phyloP scores from a whole-genome alignment of 169 alveolate genomes.

The Toxoplasma gondii region DNA sequence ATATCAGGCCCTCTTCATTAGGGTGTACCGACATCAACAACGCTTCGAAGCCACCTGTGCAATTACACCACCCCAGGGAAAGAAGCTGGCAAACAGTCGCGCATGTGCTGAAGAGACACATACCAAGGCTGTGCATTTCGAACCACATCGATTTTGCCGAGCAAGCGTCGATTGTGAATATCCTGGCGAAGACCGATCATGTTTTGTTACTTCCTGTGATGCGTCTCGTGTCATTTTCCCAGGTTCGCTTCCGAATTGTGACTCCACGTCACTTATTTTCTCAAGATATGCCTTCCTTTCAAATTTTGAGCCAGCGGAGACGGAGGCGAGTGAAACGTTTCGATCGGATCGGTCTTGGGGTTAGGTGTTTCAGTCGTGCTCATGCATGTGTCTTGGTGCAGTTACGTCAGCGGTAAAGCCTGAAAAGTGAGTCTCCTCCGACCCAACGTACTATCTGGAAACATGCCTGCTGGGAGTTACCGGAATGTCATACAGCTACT shows the following conservation, averaged over 20 bases:
- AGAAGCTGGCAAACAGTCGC: background rate
- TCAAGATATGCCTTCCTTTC: no score
- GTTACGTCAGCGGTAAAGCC: no score
- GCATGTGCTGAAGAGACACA: background rate
- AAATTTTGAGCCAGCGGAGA: no score
- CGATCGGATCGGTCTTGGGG: no score
- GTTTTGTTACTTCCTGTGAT: background rate
- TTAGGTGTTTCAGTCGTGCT: no score
- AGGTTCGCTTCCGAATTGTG: no score
- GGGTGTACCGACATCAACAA: background rate
- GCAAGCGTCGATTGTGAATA: background rate
- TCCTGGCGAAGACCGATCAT: background rate
- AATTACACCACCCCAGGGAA: background rate
- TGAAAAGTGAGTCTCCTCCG: no score
- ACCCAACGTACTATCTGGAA: background rate
- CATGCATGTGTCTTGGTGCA: no score
- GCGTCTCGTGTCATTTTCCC: background rate
- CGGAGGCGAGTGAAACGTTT: no score
- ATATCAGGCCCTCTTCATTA: constrained; percentile 21
- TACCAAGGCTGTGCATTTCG: background rate
- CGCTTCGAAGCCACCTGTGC: constrained; percentile 21
- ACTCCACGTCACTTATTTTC: no score
- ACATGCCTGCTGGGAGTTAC: background rate
- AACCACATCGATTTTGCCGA: background rate
- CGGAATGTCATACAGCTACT: background rate